Evolutionary conservation across 2,329 filamentous ascomycete genomes (phyloP), one percentile per base, ranked within the genome.

Genomic region (Pseudogymnoascus sp.): DNA sequence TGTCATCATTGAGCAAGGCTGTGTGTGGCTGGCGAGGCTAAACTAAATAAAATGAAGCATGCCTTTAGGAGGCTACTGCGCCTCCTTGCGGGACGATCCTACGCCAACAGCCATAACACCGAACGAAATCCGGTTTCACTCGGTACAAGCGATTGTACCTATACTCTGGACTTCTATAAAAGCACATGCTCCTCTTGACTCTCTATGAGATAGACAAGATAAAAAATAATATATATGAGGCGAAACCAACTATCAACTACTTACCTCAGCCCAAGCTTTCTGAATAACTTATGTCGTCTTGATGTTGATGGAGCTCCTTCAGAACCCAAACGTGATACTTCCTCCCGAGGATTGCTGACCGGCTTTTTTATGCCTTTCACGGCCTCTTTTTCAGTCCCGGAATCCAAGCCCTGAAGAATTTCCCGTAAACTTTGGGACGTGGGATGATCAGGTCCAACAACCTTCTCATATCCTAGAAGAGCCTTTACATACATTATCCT

Each of bases 391-490:
- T 19, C 18, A 39, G 37, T 12, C 15, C 8, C 10, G 9, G 37
- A 39, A 39, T 38, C 21, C 57, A 7, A 18, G 6, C 37, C 4
- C 37, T 41, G 9, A 30, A 30, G 28, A 41, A 59, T 4, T 26
- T 26, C 6, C 23, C 23, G 23, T 6, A 26, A 26, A 3, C 23
- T 58, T 56, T 55, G 23, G 35, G 59, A 61, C 15, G 19, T 59
- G 26, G 57, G 6, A 62, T 67, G 65, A 48, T 64, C 60, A 48
- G 61, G 59, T 56, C 65, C 64, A 26, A 60, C 19, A 48, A 55
- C 61, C 63, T 65, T 62, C 59, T 68, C 61, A 52, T 64, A 64
- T 18, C 63, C 64, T 56, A 30, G 9, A 21, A 67, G 57, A 12
- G 62, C 65, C 59, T 61, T 62, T 60, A 60, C 56, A 45, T 60